A percentile compares a stretch with the other conserved stretches of the same genome.
Conservation (phyloP, 73 alveolate genomes). For the Tetrahymena thermophila region DNA sequence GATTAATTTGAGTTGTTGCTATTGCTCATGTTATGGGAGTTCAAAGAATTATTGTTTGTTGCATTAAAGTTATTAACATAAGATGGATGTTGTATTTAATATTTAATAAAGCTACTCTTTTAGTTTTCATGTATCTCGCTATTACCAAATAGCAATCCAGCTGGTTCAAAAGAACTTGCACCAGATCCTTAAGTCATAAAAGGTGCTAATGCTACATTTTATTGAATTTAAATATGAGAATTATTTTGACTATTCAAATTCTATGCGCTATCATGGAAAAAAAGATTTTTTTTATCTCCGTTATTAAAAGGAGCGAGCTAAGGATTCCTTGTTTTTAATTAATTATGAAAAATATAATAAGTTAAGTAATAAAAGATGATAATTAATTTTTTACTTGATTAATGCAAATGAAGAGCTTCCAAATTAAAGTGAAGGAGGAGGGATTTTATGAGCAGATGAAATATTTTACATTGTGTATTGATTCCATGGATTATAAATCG, state of each 20-base stretch:
- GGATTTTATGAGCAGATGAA: neutral
- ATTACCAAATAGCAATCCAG: neutral
- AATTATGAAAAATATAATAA: neutral
- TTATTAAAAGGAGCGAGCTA: neutral
- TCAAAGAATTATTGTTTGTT: too few relatives aligned
- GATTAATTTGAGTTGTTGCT: neutral
- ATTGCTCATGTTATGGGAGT: neutral
- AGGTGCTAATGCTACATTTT: neutral
- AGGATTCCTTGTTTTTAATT: neutral
- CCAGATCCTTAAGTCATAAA: neutral
- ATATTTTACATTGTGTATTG: neutral
- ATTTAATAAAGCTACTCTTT: neutral
- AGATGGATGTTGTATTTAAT: neutral
- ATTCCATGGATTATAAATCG: neutral
- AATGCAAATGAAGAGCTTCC: neutral
- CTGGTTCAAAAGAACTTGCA: neutral
- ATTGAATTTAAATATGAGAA: neutral
- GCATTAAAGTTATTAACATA: neutral
- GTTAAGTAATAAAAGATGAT: neutral
- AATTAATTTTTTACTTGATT: neutral
- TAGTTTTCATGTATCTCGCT: neutral
- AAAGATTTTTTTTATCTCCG: neutral
- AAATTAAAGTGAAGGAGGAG: neutral
- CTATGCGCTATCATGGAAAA: neutral
- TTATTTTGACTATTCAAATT: neutral